Base-by-base conservation (phyloP, 139 green algal species). In the Dunaliella primolecta region DNA sequence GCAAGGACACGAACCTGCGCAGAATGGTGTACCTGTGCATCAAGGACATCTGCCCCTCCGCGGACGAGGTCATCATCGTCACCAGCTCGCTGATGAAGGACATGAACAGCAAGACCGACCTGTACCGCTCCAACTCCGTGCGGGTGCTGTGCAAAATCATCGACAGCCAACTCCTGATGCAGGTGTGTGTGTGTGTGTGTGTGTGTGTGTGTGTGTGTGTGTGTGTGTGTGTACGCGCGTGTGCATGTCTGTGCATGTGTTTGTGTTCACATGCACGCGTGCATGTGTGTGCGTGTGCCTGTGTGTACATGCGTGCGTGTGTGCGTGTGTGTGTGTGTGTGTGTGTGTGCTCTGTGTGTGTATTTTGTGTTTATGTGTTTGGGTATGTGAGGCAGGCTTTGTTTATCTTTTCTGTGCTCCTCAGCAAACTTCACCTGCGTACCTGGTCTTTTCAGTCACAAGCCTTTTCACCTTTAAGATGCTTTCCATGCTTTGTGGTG, bases 11-110 rank as follows among this genome's bases (percentile, higher is more conserved):
- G 15, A 95, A 98, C 86, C 90, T 99, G 78, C 91, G 97, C 23
- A 92, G 97, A 35, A 99, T 99, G 95, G 95, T 99, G 81, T 99
- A 99, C 87, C 90, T 99, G 57, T 95, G 97, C 79, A 98, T 99
- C 89, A 99, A 99, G 92, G 97, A 99, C 84, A 96, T 99, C 71
- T 98, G 95, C 87, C 97, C 97, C 3, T 90, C 87, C 74, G 89
- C 91, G 15, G 95, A 98, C 77, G 95, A 99, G 91, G 97, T 99
- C 81, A 99, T 99, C 88, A 99, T 99, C 86, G 97, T 99, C 64
- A 99, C 97, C 37, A 93, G 85, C 88, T 98, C 94, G 34, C 91
- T 99, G 0, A 99, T 99, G 97, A 99, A 99, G 92, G 97, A 99
- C 92, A 99, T 99, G 96, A 99, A 98, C 92, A 94, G 87, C 89